These are phyloP conservation scores for Tricholomella constricta DNA, from an alignment of 768 basidiomycete species.

Conservation along the genomic window DNA sequence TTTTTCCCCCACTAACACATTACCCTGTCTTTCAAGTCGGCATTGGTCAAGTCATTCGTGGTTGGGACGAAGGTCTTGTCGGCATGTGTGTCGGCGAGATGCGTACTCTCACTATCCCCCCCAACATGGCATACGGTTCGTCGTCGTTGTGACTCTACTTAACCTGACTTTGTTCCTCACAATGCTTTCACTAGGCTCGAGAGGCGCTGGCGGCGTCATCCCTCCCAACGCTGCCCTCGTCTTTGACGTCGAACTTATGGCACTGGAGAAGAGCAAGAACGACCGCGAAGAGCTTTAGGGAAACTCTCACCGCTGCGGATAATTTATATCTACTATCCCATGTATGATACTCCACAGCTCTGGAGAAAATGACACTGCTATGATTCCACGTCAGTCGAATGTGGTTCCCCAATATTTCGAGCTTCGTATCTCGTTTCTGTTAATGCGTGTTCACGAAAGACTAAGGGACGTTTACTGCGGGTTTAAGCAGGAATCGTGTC, in stretches of 20 bases:
- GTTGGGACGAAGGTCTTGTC: constrained; percentile 81
- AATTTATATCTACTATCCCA: not conserved
- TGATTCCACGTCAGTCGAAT: not conserved
- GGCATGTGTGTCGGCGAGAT: constrained; percentile 91
- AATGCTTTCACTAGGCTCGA: constrained; percentile 48
- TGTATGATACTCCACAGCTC: not conserved
- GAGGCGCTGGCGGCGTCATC: constrained; percentile 77
- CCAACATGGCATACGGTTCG: constrained; percentile 81
- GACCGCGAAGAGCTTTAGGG: not conserved
- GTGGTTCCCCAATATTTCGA: too few relatives aligned
- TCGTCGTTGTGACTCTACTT: constrained; percentile 28
- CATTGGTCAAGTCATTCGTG: constrained; percentile 77
- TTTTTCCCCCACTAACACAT: not conserved
- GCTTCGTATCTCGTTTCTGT: too few relatives aligned
- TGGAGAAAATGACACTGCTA: not conserved
- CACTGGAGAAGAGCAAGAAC: constrained; percentile 41
- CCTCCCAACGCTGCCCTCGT: constrained; percentile 70
- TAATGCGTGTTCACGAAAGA: too few relatives aligned
- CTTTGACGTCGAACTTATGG: constrained; percentile 85
- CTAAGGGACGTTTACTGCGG: too few relatives aligned
- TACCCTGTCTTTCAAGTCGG: constrained; percentile 53
- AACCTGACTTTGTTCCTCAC: not conserved
- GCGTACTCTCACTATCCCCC: constrained; percentile 85
- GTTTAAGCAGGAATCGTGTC: too few relatives aligned
- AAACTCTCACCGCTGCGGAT: not conserved